Base-by-base conservation (phyloP, 2,329 filamentous ascomycete genomes). In the Davidsoniella neocaledoniae region DNA sequence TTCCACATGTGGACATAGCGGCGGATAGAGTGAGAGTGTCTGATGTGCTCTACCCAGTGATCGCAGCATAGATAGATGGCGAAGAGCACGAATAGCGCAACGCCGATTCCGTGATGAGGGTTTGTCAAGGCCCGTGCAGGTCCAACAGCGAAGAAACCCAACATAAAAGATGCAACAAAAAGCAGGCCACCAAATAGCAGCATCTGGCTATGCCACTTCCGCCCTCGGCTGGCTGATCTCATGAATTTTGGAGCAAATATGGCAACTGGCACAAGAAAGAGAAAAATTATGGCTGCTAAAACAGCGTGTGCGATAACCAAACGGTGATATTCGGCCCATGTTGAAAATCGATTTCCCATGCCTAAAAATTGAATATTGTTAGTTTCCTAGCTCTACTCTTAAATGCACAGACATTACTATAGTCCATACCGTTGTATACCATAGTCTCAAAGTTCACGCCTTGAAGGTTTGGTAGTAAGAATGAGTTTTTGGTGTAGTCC, bases 1-100 rank as follows among this genome's bases (percentile, higher is more conserved):
- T 84, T 66, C 86, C 91, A 95, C 61, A 88, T 83, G 66, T 98
- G 91, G 40, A 96, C 64, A 72, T 83, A 71, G 37, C 71, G 63
- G 17, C 74, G 66, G 12, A 74, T 59, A 16, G 71, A 72, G 46
- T 68, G 70, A 29, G 67, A 65, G 46, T 68, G 68, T 39, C 64
- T 64, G 47, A 76, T 70, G 51, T 70, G 66, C 50, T 65, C 67
- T 38, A 87, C 74, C 39, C 83, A 66, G 48, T 75, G 73, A 2
- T 84, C 84, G 25, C 79, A 80, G 2, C 88, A 59, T 14, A 80
- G 73, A 60, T 91, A 86, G 4, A 84, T 64, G 43, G 86, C 61
- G 33, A 90, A 73, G 43, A 86, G 65, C 42, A 80, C 74, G 60
- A 87, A 90, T 43, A 93, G 76, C 25, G 84, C 82, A 33, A 88